Base-by-base conservation (phyloP, 164 flowering plant genomes). In the Dillenia suffruticosa region DNA sequence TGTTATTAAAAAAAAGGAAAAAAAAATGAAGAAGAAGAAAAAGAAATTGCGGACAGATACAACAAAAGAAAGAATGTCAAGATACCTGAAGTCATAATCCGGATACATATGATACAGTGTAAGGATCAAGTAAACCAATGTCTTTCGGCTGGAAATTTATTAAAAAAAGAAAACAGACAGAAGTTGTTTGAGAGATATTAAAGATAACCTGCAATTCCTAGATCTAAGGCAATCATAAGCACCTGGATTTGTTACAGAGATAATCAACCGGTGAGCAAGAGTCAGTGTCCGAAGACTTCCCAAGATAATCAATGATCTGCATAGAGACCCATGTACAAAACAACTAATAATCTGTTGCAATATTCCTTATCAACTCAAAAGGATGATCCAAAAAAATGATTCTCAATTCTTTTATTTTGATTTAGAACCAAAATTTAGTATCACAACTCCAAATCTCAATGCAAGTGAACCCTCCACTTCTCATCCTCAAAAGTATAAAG, bases 11-110 rank as follows among this genome's bases (percentile, higher is more conserved):
- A 0, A 15, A 47, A 14, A 67, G 17, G 44, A 58, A 49, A 67
- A 69, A 43, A 67, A 63, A 70, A 75, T 70, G n/a, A n/a, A n/a
- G n/a, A n/a, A n/a, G n/a, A 26, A 5, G 32, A 0, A 5, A 3
- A 5, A 26, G 5, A 26, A 26, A 26, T 26, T 26, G 2, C 5
- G 3, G 32, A 26, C 32, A 26, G 32, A 26, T 26, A 26, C 32
- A 26, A 26, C 3, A 26, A 26, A 2, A 26, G 32, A 3, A 26
- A 26, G 32, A 2, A 26, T 26, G 32, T 26, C 5, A 74, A 73
- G 70, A 70, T 90, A 93, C 98, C 98, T 91, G 97, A 94, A 91
- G 70, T 91, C 98, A 74, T 84, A 88, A 74, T 94, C 98, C 10
- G 98, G 97, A 78, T 89, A 91, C 81, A 91, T 82, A 76, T 94